A percentile compares a stretch with the other conserved stretches of the same genome.
phyloP scores from a whole-genome alignment of 2,329 filamentous ascomycete genomes.

The Sporothrix variecibatus region DNA sequence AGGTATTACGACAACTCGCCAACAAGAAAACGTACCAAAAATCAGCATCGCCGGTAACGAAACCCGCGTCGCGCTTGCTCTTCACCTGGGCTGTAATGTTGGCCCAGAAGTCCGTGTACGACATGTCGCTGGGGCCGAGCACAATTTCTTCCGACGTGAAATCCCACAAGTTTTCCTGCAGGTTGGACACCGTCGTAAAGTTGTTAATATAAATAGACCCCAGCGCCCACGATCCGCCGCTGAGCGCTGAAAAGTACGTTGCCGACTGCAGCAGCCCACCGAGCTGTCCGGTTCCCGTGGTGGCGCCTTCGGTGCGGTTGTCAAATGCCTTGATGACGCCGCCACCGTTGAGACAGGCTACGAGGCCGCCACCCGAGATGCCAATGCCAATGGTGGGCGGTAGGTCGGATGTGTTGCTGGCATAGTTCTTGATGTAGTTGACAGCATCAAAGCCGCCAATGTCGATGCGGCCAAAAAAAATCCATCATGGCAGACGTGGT shows the following conservation, averaged over 20 bases:
- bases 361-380: not conserved
- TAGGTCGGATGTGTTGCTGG: not conserved
- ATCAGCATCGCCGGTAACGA: not conserved
- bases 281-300: not conserved
- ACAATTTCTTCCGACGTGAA: not conserved
- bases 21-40: not conserved
- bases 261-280: not conserved
- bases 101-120: not conserved
- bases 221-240: not conserved
- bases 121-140: not conserved
- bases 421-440: not conserved
- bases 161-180: not conserved
- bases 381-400: not conserved
- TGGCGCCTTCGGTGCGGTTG: not conserved
- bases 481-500: not conserved
- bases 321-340: not conserved
- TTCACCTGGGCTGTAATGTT: not conserved
- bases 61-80: not conserved
- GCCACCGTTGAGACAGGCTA: not conserved
- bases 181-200: not conserved
- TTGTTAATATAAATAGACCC: not conserved
- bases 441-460: not conserved
- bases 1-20: not conserved
- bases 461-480: not conserved
- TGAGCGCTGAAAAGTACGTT: not conserved